phyloP scores from a whole-genome alignment of 1,139 yeast species.

The Suhomyces taliae region DNA sequence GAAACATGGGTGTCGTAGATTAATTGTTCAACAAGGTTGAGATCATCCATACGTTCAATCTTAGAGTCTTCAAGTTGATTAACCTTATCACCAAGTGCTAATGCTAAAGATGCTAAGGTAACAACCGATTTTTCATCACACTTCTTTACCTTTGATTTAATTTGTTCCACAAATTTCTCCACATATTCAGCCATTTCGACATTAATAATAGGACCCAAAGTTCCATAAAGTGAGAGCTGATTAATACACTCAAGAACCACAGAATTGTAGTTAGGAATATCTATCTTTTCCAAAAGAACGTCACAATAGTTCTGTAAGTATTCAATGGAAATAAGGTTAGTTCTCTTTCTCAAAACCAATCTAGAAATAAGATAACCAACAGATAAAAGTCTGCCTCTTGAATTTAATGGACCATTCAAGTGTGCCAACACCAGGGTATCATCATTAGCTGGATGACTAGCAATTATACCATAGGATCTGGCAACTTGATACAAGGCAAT shows the following conservation, averaged over 20 bases:
- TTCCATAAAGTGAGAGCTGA: constrained; percentile 64
- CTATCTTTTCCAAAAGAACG: constrained; percentile 18
- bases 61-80: neutral
- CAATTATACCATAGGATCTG: constrained; percentile 55
- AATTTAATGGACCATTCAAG: constrained; percentile 13
- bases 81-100: constrained; percentile 30
- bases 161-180: constrained; percentile 25
- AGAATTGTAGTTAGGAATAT: constrained; percentile 22
- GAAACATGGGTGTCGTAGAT: constrained; percentile 62
- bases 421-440: constrained; percentile 13
- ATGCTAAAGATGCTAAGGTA: constrained; percentile 55
- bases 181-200: constrained; percentile 16
- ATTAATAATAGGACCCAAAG: constrained; percentile 32
- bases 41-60: constrained; percentile 14
- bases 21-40: constrained; percentile 39
- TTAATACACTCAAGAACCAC: constrained; percentile 48
- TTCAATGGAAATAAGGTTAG: constrained; percentile 18
- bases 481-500: constrained; percentile 44
- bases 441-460: constrained; percentile 40
- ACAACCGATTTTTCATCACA: constrained; percentile 62
- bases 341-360: constrained; percentile 41
- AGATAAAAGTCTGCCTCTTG: constrained; percentile 33
- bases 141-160: constrained; percentile 50
- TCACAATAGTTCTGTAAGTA: constrained; percentile 18
- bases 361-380: constrained; percentile 55